Base-by-base conservation (phyloP, 345 rosid genomes). In the Eucalyptus tenuipes region DNA sequence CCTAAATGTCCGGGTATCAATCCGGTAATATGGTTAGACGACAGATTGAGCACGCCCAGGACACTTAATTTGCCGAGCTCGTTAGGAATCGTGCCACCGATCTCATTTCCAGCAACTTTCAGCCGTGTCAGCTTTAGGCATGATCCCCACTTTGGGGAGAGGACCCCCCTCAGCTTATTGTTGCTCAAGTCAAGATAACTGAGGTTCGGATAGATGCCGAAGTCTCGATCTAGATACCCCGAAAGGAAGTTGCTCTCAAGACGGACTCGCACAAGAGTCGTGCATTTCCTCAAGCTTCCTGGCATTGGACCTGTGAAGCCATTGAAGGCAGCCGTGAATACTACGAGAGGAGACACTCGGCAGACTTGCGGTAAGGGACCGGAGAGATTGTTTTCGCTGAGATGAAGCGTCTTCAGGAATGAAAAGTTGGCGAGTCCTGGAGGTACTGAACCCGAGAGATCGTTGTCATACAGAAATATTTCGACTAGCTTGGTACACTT, bases 131-230 rank as follows among this genome's bases (percentile, higher is more conserved):
- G 59, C 16, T 89, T 90, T 33, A 66, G 85, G 53, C 88, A 88
- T 33, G 91, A 33, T 14, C 89, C 93, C 94, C 93, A 93, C 10
- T 87, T 90, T 0, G 89, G 86, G 14, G 93, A 89, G 12, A 93
- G 82, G 48, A 86, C 87, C 47, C 93, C 94, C 1, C 47, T 79
- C 82, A 92, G 57, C 29, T 85, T 85, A 55, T 93, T 93, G 91
- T 86, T 33, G 33, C 91, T 93, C 4, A 92, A 86, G 80, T 92
- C 92, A 9, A 92, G 87, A 57, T 89, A 91, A 84, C 75, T 87
- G 75, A 93, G 92, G 50, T 90, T 90, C 7, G 92, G 93, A 71
- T 93, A 91, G 3, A 89, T 81, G 12, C 91, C 92, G 66, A 92
- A 90, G 86, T 86, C 91, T 71, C 7, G 45, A 13, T 71, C 81